Base-by-base conservation (phyloP, 192 early-diverging fungal species). In the Entomortierella parvispora region DNA sequence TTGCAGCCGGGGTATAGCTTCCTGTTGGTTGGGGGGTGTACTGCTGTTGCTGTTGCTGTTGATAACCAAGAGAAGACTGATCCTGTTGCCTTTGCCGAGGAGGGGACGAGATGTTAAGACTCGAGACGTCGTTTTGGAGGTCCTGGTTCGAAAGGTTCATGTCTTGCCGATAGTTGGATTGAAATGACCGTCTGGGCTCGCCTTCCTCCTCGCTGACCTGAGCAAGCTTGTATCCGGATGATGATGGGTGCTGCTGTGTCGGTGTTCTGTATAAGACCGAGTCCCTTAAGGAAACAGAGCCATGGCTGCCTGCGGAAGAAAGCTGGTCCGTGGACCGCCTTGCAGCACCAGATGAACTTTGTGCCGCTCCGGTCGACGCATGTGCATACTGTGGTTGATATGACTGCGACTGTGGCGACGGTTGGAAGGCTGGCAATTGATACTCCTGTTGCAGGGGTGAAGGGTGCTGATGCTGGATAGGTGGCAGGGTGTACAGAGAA, bases 51-150 rank as follows among this genome's bases (percentile, higher is more conserved):
- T 65, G 37, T 32, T 62, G 59, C 22, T 75, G 58, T 22, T 34
- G 65, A 26, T n/a, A 28, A 37, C n/a, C 53, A 20, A 46, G 31
- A 22, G 26, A 33, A 37, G 32, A 8, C 33, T 37, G 62, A 23
- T 68, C 74, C 31, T 68, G 34, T 8, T 23, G 50, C 40, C 74
- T 51, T 58, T 45, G 40, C 51, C 74, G 58, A 51, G 61, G 66
- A 45, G 74, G 74, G 7, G 74, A 77, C n/a, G 74, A 61, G 28
- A 77, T 77, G 33, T 64, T 68, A 54, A 77, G 74, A 42, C 48
- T 77, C 22, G 74, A 67, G 6, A 68, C 74, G 26, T 77, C 65
- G 10, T 68, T 58, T 15, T 77, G 74, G 31, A 77, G 62, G 53
- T 68, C 74, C 17, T 43, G 40, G 31, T 25, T 50, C n/a, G 56